phyloP scores from a whole-genome alignment of 768 basidiomycete species.

The Lactarius hengduanensis region DNA sequence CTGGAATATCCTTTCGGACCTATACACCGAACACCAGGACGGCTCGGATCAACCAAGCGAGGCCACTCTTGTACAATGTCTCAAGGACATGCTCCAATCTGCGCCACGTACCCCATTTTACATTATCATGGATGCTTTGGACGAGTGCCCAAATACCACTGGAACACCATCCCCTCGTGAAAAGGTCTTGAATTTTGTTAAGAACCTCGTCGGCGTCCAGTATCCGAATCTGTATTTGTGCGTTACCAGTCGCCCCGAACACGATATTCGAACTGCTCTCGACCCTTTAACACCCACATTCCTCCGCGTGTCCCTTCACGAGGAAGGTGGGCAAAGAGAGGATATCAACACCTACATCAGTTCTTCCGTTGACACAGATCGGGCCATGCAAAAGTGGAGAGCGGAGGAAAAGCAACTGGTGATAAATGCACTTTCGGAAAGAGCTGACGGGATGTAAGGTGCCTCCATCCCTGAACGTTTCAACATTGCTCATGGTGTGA shows the following conservation, averaged over 20 bases:
- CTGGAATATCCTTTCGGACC: neutral
- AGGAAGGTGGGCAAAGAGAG: constrained; percentile 9
- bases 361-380: neutral
- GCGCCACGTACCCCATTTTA: neutral
- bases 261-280: neutral
- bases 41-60: neutral
- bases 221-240: neutral
- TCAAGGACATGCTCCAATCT: neutral
- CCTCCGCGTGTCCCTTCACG: neutral
- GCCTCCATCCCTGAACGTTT: neutral
- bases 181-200: neutral
- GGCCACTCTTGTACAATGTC: neutral
- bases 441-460: constrained; percentile 1
- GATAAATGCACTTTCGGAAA: neutral
- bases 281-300: neutral
- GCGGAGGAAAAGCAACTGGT: constrained; percentile 5
- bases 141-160: constrained; percentile 2
- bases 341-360: constrained; percentile 2
- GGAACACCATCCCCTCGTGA: constrained; percentile 1
- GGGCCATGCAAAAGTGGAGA: constrained; percentile 6
- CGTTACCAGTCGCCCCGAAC: constrained; percentile 8
- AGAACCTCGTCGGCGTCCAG: neutral
- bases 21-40: neutral
- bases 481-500: neutral
- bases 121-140: constrained; percentile 1